Evolutionary conservation across 805 yeast genomes (phyloP).

Genomic region (Zygoascus tannicola): DNA sequence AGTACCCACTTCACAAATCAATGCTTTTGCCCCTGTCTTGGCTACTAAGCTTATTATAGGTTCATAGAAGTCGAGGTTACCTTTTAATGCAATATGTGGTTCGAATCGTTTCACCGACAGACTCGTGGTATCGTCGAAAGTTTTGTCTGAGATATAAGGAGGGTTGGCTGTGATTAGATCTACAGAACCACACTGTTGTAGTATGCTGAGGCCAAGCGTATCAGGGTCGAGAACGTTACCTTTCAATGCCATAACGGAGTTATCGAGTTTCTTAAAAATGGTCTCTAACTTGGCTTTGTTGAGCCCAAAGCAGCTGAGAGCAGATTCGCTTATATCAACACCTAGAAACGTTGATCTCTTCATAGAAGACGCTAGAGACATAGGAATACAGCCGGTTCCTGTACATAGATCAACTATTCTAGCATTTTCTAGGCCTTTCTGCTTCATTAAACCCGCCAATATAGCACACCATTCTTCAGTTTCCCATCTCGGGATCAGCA

Average conservation of each 20-base stretch:
- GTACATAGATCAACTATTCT: constrained; percentile 60
- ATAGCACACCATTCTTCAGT: constrained; percentile 81
- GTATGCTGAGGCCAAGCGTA: not conserved
- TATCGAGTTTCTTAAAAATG: not conserved
- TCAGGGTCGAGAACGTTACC: not conserved
- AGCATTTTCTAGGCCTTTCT: not conserved
- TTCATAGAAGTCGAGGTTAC: constrained; percentile 61
- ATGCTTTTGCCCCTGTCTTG: constrained; percentile 37
- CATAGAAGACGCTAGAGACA: constrained; percentile 35
- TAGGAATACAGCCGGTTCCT: constrained; percentile 81
- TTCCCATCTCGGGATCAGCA: constrained; percentile 87
- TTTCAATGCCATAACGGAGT: not conserved
- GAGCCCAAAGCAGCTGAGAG: constrained; percentile 41
- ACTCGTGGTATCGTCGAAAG: constrained; percentile 41
- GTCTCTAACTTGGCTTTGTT: constrained; percentile 28
- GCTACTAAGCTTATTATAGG: constrained; percentile 43
- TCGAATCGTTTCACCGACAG: constrained; percentile 62
- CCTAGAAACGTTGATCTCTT: constrained; percentile 31
- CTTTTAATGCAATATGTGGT: constrained; percentile 72
- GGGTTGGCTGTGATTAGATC: constrained; percentile 79
- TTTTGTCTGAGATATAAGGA: constrained; percentile 60
- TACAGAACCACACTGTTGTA: constrained; percentile 12
- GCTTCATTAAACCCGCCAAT: constrained; percentile 25
- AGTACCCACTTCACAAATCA: constrained; percentile 74
- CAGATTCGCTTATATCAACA: constrained; percentile 47